phyloP scores from a whole-genome alignment of 2,329 filamentous ascomycete species.

The Aspergillus pseudonomiae region DNA sequence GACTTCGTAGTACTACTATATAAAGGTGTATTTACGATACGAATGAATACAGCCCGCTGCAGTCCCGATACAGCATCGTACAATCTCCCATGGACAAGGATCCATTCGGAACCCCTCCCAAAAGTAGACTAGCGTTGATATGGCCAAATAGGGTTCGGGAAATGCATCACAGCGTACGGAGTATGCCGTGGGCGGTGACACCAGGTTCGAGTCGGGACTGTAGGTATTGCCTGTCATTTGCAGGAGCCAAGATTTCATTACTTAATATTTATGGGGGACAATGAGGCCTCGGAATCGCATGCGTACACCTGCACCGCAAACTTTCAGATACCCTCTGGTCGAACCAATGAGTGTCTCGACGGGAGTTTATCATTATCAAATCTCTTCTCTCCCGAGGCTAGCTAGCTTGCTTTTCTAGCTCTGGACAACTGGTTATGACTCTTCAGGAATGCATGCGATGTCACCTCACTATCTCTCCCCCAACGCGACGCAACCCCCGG shows the following conservation, averaged over 20 bases:
- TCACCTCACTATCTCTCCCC: conserved; percentile 3
- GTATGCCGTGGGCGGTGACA: not conserved
- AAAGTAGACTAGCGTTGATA: not conserved
- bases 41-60: not conserved
- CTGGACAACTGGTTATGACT: not conserved
- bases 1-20: not conserved
- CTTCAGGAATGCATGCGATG: conserved; percentile 3
- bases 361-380: conserved; percentile 11
- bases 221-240: conserved; percentile 4
- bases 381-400: conserved; percentile 1
- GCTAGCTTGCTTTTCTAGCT: not conserved
- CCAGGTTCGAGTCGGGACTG: not conserved
- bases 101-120: not conserved
- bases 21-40: not conserved
- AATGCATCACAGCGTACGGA: not conserved
- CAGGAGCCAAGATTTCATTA: conserved; percentile 13
- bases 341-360: conserved; percentile 3
- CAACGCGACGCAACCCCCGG: not conserved
- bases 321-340: not conserved
- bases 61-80: not conserved
- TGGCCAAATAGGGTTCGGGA: not conserved
- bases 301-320: not conserved
- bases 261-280: conserved; percentile 11
- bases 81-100: not conserved
- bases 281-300: conserved; percentile 9